Evolutionary conservation across 371 early-diverging fungal genomes (phyloP).

Genomic region (Agmasoma carcini): DNA sequence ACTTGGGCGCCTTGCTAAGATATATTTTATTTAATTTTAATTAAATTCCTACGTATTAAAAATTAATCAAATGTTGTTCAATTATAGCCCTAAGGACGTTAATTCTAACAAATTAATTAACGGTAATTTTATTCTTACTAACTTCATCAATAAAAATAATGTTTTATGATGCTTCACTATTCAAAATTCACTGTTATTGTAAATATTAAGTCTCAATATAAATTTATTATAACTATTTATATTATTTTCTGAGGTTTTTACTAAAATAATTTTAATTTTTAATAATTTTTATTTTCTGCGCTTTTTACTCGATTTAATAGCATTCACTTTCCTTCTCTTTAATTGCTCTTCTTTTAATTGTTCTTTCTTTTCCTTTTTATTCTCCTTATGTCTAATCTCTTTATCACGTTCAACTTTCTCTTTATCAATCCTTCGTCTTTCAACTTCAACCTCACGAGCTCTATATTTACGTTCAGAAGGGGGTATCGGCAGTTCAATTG

Average conservation of each 20-base stretch:
- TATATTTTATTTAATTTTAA: too few species aligned
- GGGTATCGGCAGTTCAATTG: conserved; percentile 34
- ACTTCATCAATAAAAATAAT: too few species aligned
- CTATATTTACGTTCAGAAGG: conserved; percentile 22
- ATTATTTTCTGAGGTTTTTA: conserved; percentile 3
- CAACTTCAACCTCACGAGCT: conserved; percentile 5
- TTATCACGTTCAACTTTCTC: conserved; percentile 26
- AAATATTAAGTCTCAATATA: conserved; percentile 4
- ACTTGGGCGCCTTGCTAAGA: too few species aligned
- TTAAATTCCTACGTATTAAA: too few species aligned
- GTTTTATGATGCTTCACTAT: too few species aligned
- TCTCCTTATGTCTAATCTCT: not conserved
- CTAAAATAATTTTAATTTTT: conserved; percentile 1
- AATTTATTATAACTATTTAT: conserved; percentile 1
- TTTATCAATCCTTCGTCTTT: conserved; percentile 9
- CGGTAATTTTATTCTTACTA: too few species aligned
- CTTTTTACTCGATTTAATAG: not conserved
- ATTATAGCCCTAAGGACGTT: too few species aligned
- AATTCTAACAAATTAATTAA: too few species aligned
- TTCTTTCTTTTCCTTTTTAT: conserved; percentile 10
- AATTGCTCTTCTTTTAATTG: conserved; percentile 27
- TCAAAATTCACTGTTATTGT: too few species aligned
- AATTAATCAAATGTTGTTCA: too few species aligned
- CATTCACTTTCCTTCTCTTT: conserved; percentile 15
- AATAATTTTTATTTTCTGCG: conserved; percentile 13